Evolutionary conservation across 257 asterid genomes (phyloP), one percentile per base, ranked within the genome.

Genomic region (Eucommia ulmoides): DNA sequence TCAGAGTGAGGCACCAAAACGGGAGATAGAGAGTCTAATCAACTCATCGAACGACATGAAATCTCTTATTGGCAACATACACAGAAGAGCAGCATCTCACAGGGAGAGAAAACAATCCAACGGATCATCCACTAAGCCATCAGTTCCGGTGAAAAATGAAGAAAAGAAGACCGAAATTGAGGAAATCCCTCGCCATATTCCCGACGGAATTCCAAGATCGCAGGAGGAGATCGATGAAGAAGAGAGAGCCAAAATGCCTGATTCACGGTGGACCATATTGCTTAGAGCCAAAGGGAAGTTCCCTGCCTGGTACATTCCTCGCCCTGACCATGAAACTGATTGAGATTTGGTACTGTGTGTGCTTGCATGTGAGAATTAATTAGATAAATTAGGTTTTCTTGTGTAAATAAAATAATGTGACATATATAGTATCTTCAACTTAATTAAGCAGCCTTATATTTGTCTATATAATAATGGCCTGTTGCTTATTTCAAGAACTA

Each of bases 151-250:
- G 4, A 66, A 35, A 12, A 3, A 33, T 2, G 65, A 62, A 54
- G 38, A 60, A 2, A 38, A 23, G 22, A 45, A 3, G 48, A 18
- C 17, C 6, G 64, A 33, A 11, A n/a, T n/a, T n/a, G n/a, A n/a
- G n/a, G n/a, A n/a, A n/a, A n/a, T n/a, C n/a, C 59, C 29, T 1
- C 74, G 89, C 23, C 96, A 84, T 0, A 51, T 86, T 26, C 99
- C 99, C 0, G 95, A 91, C 66, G 95, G 99, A 52, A 56, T 91
- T 70, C 96, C 99, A 0, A 83, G 77, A 66, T 65, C 93, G 1
- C 24, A 23, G 19, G 79, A 81, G 53, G 95, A 91, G 74, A 74
- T 91, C 2, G 93, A 83, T 50, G 96, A 91, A 69, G 96, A 86
- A 63, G 96, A 86, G 81, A 70, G 59, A 8, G 61, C 55, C 25